Evolutionary conservation across 2,329 filamentous ascomycete genomes (phyloP).

Genomic region (Lecanicillium sp.): DNA sequence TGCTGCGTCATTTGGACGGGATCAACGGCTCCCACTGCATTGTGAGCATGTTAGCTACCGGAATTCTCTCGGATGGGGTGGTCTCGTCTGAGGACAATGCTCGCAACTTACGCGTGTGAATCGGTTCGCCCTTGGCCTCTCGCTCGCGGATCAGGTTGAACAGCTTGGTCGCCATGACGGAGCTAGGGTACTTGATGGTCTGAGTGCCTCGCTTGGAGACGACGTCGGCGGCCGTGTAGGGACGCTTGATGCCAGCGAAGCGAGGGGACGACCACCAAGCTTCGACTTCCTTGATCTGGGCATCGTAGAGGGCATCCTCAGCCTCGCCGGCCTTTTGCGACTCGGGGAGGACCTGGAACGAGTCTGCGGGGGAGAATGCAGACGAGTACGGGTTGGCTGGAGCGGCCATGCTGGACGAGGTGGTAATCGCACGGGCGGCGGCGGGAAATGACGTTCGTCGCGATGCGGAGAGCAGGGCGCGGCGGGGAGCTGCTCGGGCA

Average conservation of each 20-base stretch:
- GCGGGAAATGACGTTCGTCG: background rate
- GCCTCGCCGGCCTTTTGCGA: conserved; percentile 67
- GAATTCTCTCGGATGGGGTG: too few relatives aligned
- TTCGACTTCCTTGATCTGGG: conserved; percentile 77
- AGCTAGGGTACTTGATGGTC: conserved; percentile 83
- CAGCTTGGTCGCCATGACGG: conserved; percentile 88
- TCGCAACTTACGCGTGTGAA: conserved; percentile 76
- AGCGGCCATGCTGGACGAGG: conserved; percentile 22
- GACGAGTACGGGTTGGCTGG: conserved; percentile 20
- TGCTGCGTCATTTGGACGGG: conserved; percentile 99
- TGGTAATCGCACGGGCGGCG: conserved; percentile 22
- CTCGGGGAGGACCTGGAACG: conserved; percentile 79
- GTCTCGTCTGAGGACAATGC: too few relatives aligned
- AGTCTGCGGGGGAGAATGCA: conserved; percentile 49
- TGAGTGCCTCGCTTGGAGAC: conserved; percentile 88
- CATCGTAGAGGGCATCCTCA: conserved; percentile 79
- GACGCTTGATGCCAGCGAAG: conserved; percentile 82
- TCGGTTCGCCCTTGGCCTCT: conserved; percentile 70
- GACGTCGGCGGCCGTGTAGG: conserved; percentile 84
- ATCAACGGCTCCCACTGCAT: conserved; percentile 86
- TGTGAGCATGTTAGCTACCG: conserved; percentile 11
- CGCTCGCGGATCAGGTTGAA: conserved; percentile 82
- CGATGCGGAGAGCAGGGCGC: conserved; percentile 4
- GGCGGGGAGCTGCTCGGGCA: conserved; percentile 3
- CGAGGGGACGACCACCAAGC: conserved; percentile 85